A percentile compares a stretch with the other conserved stretches of the same genome.
Conservation (phyloP, 2,329 filamentous ascomycete genomes). For the Aspergillus piperis region DNA sequence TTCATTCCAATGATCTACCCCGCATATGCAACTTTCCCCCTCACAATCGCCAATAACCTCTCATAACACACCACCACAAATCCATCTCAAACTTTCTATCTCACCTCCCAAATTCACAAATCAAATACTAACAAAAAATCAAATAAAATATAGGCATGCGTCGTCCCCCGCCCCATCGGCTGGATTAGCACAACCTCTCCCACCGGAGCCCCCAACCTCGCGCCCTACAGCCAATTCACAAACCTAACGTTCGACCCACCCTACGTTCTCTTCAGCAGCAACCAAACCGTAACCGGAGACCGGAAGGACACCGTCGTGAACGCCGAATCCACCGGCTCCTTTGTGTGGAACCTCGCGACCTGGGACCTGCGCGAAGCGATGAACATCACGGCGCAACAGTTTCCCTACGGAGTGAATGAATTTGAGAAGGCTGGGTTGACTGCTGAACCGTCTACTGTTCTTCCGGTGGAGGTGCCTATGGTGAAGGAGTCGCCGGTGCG, state of each 20-base stretch:
- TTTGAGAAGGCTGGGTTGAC: conserved; percentile 54
- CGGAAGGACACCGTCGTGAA: conserved; percentile 62
- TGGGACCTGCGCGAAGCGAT: conserved; percentile 58
- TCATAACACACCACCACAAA: background rate
- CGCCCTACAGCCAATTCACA: conserved; percentile 64
- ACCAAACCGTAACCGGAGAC: conserved; percentile 50
- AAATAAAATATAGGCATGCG: conserved; percentile 48
- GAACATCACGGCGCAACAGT: conserved; percentile 56
- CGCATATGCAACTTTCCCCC: too few species aligned
- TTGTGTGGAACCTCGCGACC: conserved; percentile 63
- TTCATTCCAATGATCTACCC: too few species aligned
- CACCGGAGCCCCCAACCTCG: conserved; percentile 55
- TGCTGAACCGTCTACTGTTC: conserved; percentile 45
- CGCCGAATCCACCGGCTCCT: conserved; percentile 57
- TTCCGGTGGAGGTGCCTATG: conserved; percentile 50
- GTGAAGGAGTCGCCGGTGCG: conserved; percentile 57
- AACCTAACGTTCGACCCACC: conserved; percentile 65
- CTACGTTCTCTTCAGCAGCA: conserved; percentile 63
- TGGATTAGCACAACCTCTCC: conserved; percentile 62
- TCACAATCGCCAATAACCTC: background rate
- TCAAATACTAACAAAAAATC: conserved; percentile 13
- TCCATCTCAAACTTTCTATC: conserved; percentile 23
- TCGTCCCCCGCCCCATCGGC: conserved; percentile 63
- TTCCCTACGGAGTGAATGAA: conserved; percentile 55
- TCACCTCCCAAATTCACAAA: too few species aligned